Evolutionary conservation across 495 filamentous ascomycete species (phyloP).

Genomic region (Tuber calosporum): DNA sequence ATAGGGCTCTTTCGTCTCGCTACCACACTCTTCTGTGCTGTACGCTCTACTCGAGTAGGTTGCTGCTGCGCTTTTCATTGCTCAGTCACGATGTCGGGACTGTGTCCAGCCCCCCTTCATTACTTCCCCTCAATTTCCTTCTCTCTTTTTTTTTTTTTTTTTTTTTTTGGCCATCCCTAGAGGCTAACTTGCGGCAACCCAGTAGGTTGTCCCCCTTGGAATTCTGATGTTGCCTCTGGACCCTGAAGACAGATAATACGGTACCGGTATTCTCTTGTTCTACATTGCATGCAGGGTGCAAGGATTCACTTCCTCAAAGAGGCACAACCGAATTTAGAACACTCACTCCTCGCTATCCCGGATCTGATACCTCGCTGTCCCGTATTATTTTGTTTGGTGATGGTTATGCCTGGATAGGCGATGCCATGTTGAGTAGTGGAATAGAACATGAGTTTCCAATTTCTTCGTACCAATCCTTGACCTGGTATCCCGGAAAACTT

Average conservation of each 20-base stretch:
- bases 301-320: not conserved
- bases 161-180: not conserved
- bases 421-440: too few relatives aligned
- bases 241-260: not conserved
- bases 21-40: not conserved
- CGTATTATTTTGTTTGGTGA: too few relatives aligned
- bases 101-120: not conserved
- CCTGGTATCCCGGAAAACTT: too few relatives aligned
- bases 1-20: not conserved
- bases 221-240: not conserved
- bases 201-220: not conserved
- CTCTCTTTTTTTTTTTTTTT: too few relatives aligned
- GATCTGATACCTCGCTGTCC: too few relatives aligned
- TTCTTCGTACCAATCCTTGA: too few relatives aligned
- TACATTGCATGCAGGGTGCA: not conserved
- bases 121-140: not conserved
- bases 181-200: not conserved
- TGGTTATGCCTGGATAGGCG: too few relatives aligned
- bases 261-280: not conserved
- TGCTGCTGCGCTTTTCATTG: not conserved
- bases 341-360: too few relatives aligned
- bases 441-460: too few relatives aligned
- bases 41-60: not conserved
- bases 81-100: not conserved
- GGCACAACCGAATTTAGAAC: not conserved